Evolutionary conservation across 108 stramenopile genomes (phyloP), one percentile per base, ranked within the genome.

Genomic region (Fragilaria crotonensis): DNA sequence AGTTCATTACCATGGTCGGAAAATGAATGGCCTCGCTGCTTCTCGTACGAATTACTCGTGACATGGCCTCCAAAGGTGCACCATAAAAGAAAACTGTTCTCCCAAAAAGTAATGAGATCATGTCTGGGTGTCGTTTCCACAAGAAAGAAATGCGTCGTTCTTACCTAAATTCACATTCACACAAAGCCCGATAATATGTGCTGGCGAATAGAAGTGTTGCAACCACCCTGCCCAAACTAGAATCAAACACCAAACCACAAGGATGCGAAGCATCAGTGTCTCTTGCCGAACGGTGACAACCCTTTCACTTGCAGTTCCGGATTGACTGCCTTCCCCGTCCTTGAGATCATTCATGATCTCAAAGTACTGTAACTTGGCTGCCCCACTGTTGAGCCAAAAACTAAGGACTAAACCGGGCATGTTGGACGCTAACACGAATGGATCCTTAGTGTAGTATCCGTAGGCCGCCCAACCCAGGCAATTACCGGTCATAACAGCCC

Each of bases 401-500:
- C 76, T 75, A 17, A 93, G 25, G 3, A 93, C 28, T 17, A 93
- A 57, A 0, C 90, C 86, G 5, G 83, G 85, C 22, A 84, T 54
- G 66, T 93, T 93, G 44, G 78, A 61, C n/a, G 73, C 73, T 4
- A 93, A 54, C 1, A 93, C 64, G 56, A 82, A 93, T 28, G 67
- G 68, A 76, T 93, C 85, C 32, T 61, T 64, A 18, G 69, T 70
- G 52, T 71, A 70, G 41, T 73, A 73, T 0, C 59, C 74, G 60
- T 81, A 81, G 5, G 70, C 66, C n/a, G 59, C 50, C 80, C 80
- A 92, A 19, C 87, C 88, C 31, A 77, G 41, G 52, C 81, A 80
- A 55, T 92, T 92, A 4, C 90, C 90, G 21, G 76, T 83, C 85
- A 88, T 84, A 26, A 82, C 66, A 11, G 80, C 79, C 84, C 84